A percentile compares a stretch with the other conserved stretches of the same genome.
Conservation (phyloP, 192 early-diverging fungal genomes). For the Funneliformis geosporum region DNA sequence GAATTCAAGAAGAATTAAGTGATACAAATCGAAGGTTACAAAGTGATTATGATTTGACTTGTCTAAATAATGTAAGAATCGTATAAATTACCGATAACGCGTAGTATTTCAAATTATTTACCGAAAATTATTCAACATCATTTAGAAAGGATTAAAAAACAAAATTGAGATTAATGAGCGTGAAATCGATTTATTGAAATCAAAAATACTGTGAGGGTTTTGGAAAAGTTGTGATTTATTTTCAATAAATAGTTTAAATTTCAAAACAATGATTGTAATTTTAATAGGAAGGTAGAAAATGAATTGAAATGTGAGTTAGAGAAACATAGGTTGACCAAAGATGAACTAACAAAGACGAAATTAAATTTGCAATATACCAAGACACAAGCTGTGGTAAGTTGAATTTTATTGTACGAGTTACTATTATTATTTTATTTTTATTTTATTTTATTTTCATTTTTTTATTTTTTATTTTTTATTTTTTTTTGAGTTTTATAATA, state of each 20-base stretch:
- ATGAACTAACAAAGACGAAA: conserved; percentile 52
- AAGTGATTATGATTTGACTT: conserved; percentile 30
- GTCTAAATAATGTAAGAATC: not conserved
- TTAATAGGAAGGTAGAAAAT: conserved; percentile 28
- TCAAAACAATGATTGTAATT: not conserved
- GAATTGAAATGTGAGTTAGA: conserved; percentile 37
- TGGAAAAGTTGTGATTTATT: no score
- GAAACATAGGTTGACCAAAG: conserved; percentile 41
- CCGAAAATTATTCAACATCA: not conserved
- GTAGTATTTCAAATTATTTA: not conserved
- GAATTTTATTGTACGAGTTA: not conserved
- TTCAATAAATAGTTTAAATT: not conserved
- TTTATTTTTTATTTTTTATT: not conserved
- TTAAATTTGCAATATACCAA: conserved; percentile 53
- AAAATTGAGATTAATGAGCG: conserved; percentile 28
- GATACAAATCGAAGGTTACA: conserved; percentile 31
- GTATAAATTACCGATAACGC: not conserved
- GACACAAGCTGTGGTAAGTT: conserved; percentile 51
- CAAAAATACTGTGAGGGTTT: not conserved
- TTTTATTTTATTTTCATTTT: not conserved
- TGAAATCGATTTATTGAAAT: conserved; percentile 22
- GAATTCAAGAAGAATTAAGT: conserved; percentile 23
- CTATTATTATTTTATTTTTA: no score
- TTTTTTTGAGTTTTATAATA: not conserved
- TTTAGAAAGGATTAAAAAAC: conserved; percentile 23